Evolutionary conservation across 305 asterid genomes (phyloP).

Genomic region (Striga hermonthica): DNA sequence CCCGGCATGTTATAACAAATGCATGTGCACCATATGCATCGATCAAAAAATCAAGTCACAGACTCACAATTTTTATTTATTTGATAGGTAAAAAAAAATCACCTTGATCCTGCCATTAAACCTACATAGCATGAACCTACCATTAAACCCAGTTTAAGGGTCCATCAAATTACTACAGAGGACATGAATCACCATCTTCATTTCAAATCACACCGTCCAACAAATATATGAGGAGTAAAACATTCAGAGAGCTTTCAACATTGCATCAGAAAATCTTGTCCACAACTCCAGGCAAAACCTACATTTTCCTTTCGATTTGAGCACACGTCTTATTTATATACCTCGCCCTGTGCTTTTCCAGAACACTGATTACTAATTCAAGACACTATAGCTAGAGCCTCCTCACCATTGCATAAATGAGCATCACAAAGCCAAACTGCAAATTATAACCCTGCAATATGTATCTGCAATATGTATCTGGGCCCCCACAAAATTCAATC

Average conservation of each 20-base stretch:
- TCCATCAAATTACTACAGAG: constrained; percentile 5
- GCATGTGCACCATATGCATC: neutral
- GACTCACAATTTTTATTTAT: neutral
- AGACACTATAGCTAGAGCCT: constrained; percentile 11
- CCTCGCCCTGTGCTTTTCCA: neutral
- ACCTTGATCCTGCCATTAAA: no score
- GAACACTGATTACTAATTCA: neutral
- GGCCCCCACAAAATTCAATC: constrained; percentile 28
- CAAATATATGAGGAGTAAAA: no score
- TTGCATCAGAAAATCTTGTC: no score
- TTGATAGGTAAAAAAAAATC: no score
- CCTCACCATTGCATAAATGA: constrained; percentile 23
- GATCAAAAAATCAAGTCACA: neutral
- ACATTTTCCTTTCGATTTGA: no score
- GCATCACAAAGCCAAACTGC: constrained; percentile 3
- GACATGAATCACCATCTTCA: constrained; percentile 19
- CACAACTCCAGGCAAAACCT: no score
- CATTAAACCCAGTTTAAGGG: constrained; percentile 7
- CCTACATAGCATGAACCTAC: neutral
- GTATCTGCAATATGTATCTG: constrained; percentile 10
- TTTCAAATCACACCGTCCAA: constrained; percentile 27
- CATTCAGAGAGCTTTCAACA: no score
- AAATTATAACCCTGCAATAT: constrained; percentile 17
- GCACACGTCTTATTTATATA: neutral
- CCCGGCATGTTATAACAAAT: no score